phyloP scores from a whole-genome alignment of 2,329 filamentous ascomycete species.

The Penicillium sp. region DNA sequence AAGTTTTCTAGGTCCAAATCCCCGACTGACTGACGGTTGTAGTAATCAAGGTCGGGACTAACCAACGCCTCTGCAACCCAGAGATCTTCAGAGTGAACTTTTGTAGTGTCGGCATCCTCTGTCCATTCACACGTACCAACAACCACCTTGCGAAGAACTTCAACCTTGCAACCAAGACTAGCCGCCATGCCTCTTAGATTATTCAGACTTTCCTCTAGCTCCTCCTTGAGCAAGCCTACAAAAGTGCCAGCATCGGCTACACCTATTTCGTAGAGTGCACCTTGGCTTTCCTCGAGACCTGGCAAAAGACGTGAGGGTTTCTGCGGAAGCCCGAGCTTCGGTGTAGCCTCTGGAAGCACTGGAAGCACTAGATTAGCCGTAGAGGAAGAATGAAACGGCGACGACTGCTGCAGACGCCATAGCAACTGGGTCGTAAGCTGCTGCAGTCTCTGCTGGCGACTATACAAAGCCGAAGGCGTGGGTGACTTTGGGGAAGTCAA shows the following conservation, averaged over 20 bases:
- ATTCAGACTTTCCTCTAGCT: conserved; percentile 83
- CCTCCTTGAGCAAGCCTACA: conserved; percentile 80
- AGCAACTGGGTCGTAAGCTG: conserved; percentile 92
- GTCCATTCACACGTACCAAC: conserved; percentile 74
- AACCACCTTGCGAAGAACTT: conserved; percentile 73
- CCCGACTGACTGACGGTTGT: conserved; percentile 21
- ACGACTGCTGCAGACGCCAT: conserved; percentile 93
- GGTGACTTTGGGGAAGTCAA: conserved; percentile 21
- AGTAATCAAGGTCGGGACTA: conserved; percentile 62
- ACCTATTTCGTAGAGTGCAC: conserved; percentile 93
- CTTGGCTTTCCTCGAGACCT: conserved; percentile 86
- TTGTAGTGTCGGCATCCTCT: conserved; percentile 27
- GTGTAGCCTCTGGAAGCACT: conserved; percentile 62
- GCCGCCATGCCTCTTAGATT: conserved; percentile 89
- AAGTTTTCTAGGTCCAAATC: neutral
- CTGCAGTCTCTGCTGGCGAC: conserved; percentile 77
- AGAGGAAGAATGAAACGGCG: conserved; percentile 79
- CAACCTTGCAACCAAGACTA: conserved; percentile 80
- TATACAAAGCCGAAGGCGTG: conserved; percentile 57
- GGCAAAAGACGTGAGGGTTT: conserved; percentile 57
- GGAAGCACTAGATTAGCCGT: conserved; percentile 72
- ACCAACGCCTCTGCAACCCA: conserved; percentile 90
- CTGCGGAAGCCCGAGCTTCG: conserved; percentile 54
- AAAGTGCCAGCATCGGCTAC: conserved; percentile 92
- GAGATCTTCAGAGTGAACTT: conserved; percentile 52